Conservation (phyloP, 441 rosid species). For the Daphne laureola region DNA sequence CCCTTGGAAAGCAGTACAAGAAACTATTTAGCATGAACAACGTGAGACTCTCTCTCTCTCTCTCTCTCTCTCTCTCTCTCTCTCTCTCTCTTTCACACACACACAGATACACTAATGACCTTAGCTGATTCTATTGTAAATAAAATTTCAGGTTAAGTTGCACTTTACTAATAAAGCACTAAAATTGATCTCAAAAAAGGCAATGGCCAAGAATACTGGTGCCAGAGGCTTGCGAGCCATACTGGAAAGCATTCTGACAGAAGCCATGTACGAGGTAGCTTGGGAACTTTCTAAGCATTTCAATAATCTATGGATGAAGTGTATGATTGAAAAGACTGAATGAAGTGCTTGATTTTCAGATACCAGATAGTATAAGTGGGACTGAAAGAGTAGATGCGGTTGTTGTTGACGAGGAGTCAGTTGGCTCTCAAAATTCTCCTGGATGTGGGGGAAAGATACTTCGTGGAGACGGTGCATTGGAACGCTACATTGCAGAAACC, state of each 20-base stretch:
- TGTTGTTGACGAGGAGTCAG: conserved; percentile 70
- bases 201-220: conserved; percentile 88
- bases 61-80: conserved; percentile 6
- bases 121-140: background rate
- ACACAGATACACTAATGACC: background rate
- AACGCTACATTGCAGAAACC: conserved; percentile 38
- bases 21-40: conserved; percentile 87
- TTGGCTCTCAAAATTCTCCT: conserved; percentile 40
- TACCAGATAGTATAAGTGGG: conserved; percentile 73
- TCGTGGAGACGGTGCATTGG: conserved; percentile 67
- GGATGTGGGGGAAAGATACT: conserved; percentile 77
- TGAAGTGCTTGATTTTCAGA: conserved; percentile 33
- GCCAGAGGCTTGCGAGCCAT: conserved; percentile 90
- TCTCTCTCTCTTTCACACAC: conserved; percentile 6
- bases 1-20: conserved; percentile 93
- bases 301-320: background rate
- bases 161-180: conserved; percentile 78
- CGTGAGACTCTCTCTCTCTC: conserved; percentile 33
- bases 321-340: conserved; percentile 1
- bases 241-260: conserved; percentile 79
- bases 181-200: conserved; percentile 65
- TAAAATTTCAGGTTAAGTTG: conserved; percentile 68
- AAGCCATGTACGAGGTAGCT: conserved; percentile 93
- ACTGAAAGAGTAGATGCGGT: conserved; percentile 68
- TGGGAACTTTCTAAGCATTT: background rate